Percentiles rank a stretch among this genome's conserved stretches.
Evolutionary conservation across 768 basidiomycete genomes (phyloP).

Genomic region (Russula olivacea): DNA sequence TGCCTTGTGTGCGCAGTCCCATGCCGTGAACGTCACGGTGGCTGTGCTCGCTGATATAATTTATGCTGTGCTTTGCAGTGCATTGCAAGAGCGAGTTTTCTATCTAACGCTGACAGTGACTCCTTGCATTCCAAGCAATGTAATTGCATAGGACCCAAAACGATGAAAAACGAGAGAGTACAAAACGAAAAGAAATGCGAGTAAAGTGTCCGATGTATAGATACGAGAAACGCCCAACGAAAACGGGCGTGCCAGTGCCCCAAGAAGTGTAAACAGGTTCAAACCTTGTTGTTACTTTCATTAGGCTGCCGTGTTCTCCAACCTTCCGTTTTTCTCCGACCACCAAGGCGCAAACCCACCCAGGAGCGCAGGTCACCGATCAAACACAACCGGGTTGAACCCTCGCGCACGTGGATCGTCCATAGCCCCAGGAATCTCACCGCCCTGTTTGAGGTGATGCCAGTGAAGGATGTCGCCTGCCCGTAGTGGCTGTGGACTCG

Average conservation of each 20-base stretch:
- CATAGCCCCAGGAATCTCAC: slow-evolving; percentile 64
- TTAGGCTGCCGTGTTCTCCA: background rate
- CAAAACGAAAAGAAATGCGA: background rate
- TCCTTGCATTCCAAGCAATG: background rate
- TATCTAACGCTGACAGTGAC: background rate
- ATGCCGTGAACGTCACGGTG: background rate
- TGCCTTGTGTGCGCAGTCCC: too few relatives aligned
- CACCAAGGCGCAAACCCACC: background rate
- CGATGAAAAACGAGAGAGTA: background rate
- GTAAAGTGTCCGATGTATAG: background rate
- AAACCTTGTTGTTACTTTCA: background rate
- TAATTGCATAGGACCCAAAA: background rate
- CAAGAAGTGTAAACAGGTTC: background rate
- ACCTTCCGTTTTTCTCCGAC: background rate
- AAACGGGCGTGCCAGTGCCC: background rate
- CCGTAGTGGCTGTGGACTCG: slow-evolving; percentile 34
- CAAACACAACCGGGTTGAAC: background rate
- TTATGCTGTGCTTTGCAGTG: background rate
- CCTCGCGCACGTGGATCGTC: slow-evolving; percentile 55
- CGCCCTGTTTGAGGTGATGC: slow-evolving; percentile 66
- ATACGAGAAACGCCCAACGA: background rate
- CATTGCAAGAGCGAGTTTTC: background rate
- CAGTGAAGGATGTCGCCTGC: slow-evolving; percentile 65
- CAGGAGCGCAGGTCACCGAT: slow-evolving; percentile 14
- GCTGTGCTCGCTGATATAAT: background rate